Base-by-base conservation (phyloP, 768 basidiomycete genomes). In the Piloderma croceum region DNA sequence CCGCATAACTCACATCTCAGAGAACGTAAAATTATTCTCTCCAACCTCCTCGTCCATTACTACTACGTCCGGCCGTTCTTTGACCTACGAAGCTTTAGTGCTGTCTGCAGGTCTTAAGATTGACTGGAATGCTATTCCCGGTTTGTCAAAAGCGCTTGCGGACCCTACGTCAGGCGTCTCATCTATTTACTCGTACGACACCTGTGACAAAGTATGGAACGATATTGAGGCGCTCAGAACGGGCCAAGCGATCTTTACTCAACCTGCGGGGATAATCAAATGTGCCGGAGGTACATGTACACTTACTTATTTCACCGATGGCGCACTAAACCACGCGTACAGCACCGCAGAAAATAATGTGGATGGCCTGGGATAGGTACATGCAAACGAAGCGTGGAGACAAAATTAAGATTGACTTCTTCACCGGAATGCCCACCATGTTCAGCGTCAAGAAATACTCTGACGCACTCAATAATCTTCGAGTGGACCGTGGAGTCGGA, bases 401-500 rank as follows among this genome's bases (percentile, higher is more conserved):
- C 36, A 69, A 74, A 35, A 71, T 85, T 50, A 69, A 77, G 37
- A 56, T 86, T 45, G 77, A 88, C 43, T 94, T 94, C 59, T 84
- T 84, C 60, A 89, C 84, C 22, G 92, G 90, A 45, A 86, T 83
- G 85, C 90, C 91, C 13, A 75, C 84, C 32, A 98, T 99, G 93
- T 98, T 99, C 66, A 77, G 80, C 51, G 93, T 96, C 40, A 91
- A 92, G 56, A 93, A 98, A 61, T 99, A 98, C 64, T 83, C 89
- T 3, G 85, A 93, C 46, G 89, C 83, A 4, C 71, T 98, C 34
- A 73, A 96, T 34, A 66, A 69, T 15, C 69, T 98, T 41, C 79
- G 94, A 32, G 54, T 81, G 29, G 63, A 87, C 53, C 85, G 94
- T 34, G 81, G 83, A 43, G 74, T 98, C 42, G 80, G 75, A n/a